Conservation (phyloP, 164 flowering plant genomes). For the Annona cherimola region DNA sequence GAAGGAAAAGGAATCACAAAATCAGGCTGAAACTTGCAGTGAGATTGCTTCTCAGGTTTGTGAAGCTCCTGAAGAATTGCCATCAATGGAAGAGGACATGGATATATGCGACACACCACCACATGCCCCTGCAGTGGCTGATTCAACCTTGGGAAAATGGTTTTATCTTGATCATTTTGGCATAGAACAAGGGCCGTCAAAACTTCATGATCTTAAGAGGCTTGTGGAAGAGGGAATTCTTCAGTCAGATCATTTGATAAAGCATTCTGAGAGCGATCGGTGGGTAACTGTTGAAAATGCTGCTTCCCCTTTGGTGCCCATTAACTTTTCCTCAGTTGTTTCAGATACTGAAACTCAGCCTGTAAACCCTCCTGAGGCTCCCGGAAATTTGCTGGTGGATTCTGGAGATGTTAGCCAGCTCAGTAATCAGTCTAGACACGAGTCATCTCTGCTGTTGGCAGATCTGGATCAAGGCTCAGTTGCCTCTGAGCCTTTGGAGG, state of each 20-base stretch:
- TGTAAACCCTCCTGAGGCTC: slow-evolving; percentile 90
- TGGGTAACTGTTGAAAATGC: slow-evolving; percentile 99
- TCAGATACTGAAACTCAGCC: slow-evolving; percentile 73
- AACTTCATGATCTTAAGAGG: slow-evolving; percentile 59
- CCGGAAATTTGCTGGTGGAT: slow-evolving; percentile 82
- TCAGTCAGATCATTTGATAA: slow-evolving; percentile 80
- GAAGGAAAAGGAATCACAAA: slow-evolving; percentile 32
- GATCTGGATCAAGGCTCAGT: slow-evolving; percentile 18
- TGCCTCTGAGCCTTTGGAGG: slow-evolving; percentile 32
- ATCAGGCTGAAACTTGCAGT: slow-evolving; percentile 15
- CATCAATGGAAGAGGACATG: slow-evolving; percentile 99
- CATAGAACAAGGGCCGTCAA: slow-evolving; percentile 79
- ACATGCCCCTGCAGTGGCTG: slow-evolving; percentile 49
- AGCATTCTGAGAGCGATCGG: slow-evolving; percentile 75
- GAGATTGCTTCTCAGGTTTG: slow-evolving; percentile 34
- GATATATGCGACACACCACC: slow-evolving; percentile 97
- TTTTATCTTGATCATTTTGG: slow-evolving; percentile 86
- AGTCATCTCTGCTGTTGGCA: slow-evolving; percentile 11
- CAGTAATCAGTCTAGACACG: slow-evolving; percentile 25
- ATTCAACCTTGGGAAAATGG: slow-evolving; percentile 67
- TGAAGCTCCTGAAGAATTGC: slow-evolving; percentile 59
- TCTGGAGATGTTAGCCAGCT: slow-evolving; percentile 38
- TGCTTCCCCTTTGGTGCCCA: slow-evolving; percentile 64
- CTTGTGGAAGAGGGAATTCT: slow-evolving; percentile 76
- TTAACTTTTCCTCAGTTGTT: slow-evolving; percentile 49